Base-by-base conservation (phyloP, 495 filamentous ascomycete species). In the Aspergillus heteromorphus region DNA sequence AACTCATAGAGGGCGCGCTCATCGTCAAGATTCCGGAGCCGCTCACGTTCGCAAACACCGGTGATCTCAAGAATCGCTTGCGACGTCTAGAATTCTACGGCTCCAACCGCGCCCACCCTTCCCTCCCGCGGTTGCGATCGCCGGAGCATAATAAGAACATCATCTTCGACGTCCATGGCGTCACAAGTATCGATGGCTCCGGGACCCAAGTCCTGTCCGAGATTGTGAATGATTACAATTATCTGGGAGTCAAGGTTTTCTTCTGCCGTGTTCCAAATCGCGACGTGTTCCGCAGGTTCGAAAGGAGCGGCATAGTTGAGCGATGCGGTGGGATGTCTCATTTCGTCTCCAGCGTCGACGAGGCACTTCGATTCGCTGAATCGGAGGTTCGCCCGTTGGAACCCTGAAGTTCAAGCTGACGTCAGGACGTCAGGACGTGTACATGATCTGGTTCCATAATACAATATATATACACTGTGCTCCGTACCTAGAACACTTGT, bases 1-100 rank as follows among this genome's bases (percentile, higher is more conserved):
- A 97, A 64, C 88, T 95, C 56, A 79, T 97, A 45, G 89, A 96
- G 62, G 90, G 92, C 11, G 92, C 89, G 53, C 69, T 98, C 30
- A 95, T 98, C 56, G 91, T 97, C 48, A 97, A 96, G 70, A 96
- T 98, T 60, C 93, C 93, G 0, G 95, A 97, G 61, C 92, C 92
- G 0, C 76, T 98, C 38, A 97, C 95, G 0, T 98, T 98, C 61
- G 92, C 93, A 49, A 98, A 98, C 64, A 97, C 95, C 1, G 95
- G 95, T 17, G 88, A 93, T 51, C 75, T 98, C 18, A 95, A 92
- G 73, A 86, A 83, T 51, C 77, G 95, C 7, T 78, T 98, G 5
- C 77, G 88, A 14, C 76, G 95, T 11, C 72, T 98, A 6, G 93
- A 97, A 68, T 75, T 88, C 19, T 96, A 97, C 62, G 93, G 93